Conservation (phyloP, 1,284 basidiomycete species). For the Ganoderma resinaceum region DNA sequence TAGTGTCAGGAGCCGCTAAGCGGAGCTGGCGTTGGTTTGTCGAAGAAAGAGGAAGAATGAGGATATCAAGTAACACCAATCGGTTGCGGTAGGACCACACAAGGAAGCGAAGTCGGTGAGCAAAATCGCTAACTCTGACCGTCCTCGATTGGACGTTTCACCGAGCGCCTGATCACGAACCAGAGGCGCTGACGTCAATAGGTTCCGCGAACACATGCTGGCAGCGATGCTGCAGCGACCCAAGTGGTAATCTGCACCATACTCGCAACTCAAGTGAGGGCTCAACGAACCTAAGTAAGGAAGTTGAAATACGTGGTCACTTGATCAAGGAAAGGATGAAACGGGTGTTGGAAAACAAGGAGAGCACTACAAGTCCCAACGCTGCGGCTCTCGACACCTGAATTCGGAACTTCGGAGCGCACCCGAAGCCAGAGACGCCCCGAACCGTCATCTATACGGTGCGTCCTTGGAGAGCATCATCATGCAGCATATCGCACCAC, state of each 20-base stretch:
- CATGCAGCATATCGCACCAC: too few relatives aligned
- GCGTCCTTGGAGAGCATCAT: not conserved
- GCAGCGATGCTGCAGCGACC: conserved; percentile 1
- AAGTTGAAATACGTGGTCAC: not conserved
- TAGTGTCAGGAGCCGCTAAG: too few relatives aligned
- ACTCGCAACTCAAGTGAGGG: not conserved
- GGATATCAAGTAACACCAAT: too few relatives aligned
- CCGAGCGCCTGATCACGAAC: not conserved
- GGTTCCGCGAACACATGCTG: not conserved
- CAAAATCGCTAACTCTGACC: too few relatives aligned
- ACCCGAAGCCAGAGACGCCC: not conserved
- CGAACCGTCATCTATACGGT: not conserved
- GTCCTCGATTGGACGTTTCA: not conserved
- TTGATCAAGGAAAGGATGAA: not conserved
- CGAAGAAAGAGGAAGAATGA: too few relatives aligned
- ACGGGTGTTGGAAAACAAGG: too few relatives aligned
- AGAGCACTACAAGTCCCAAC: too few relatives aligned
- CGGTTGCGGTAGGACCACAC: too few relatives aligned
- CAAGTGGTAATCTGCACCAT: not conserved
- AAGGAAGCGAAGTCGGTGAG: too few relatives aligned
- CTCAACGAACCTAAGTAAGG: not conserved
- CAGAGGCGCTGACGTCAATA: not conserved
- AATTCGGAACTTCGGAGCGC: not conserved
- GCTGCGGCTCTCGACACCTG: not conserved
- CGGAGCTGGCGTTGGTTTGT: too few relatives aligned